phyloP scores from a whole-genome alignment of 176 grass and related monocot genomes.

The Cenchrus fungigraminus region DNA sequence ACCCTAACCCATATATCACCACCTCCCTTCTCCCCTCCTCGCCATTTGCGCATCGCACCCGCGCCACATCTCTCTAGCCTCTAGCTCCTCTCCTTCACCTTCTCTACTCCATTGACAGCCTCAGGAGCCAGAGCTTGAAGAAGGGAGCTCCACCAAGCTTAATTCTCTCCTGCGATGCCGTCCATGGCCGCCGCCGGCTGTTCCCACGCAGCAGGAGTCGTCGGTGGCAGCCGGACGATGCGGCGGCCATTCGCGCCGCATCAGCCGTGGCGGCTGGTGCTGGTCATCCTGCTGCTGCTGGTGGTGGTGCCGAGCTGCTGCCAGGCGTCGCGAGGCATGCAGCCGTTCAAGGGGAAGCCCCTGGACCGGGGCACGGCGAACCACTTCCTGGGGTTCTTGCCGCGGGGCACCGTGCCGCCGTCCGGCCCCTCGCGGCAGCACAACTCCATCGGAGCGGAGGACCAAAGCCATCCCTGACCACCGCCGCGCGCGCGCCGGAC shows the following conservation, averaged over 20 bases:
- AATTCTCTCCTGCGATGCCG: background rate
- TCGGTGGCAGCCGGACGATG: background rate
- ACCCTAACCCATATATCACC: constrained; percentile 33
- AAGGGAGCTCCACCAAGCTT: background rate
- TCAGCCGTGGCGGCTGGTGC: constrained; percentile 9
- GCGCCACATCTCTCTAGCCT: background rate
- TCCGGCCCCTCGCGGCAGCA: constrained; percentile 84
- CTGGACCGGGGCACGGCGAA: constrained; percentile 51
- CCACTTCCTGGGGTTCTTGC: constrained; percentile 76
- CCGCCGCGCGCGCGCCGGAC: background rate
- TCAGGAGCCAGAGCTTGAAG: background rate
- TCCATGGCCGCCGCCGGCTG: constrained; percentile 20
- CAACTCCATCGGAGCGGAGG: constrained; percentile 73
- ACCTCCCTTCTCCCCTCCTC: constrained; percentile 22
- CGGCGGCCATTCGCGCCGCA: background rate
- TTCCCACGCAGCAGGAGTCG: background rate
- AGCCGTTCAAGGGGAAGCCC: constrained; percentile 59
- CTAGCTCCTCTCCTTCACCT: background rate
- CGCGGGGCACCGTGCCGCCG: constrained; percentile 54
- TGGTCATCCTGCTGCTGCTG: constrained; percentile 30
- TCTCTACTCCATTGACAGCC: background rate
- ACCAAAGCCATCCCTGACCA: constrained; percentile 33
- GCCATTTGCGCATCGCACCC: constrained; percentile 32
- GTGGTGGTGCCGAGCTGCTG: constrained; percentile 54
- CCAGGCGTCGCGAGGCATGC: constrained; percentile 67